phyloP scores from a whole-genome alignment of 73 alveolate genomes.

The Tetrahymena malaccensis region DNA sequence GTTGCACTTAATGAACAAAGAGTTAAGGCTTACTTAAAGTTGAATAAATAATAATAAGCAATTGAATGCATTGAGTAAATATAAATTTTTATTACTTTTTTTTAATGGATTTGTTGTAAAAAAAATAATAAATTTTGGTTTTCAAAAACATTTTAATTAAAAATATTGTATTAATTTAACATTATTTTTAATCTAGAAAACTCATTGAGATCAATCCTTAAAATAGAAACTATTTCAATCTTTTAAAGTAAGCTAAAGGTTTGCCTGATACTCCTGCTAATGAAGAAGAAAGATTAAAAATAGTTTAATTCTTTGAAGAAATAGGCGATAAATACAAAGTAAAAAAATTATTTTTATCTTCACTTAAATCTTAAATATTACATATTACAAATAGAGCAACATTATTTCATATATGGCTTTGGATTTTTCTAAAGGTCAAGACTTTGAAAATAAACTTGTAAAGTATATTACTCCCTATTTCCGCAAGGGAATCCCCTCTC shows the following conservation, averaged over 20 bases:
- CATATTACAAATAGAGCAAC: not conserved
- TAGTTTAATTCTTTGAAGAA: not conserved
- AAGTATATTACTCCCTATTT: slow-evolving; percentile 36
- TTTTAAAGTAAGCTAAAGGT: not conserved
- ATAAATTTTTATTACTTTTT: no score
- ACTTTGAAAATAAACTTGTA: slow-evolving; percentile 7
- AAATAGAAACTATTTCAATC: not conserved
- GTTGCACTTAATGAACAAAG: not conserved
- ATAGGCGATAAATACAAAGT: not conserved
- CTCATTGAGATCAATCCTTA: not conserved
- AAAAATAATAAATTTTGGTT: no score
- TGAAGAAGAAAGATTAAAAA: not conserved
- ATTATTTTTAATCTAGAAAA: not conserved
- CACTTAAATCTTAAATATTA: not conserved
- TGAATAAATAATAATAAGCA: not conserved
- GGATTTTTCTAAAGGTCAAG: slow-evolving; percentile 39
- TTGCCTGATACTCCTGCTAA: not conserved
- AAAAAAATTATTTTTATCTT: not conserved
- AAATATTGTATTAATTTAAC: no score
- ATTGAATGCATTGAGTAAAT: not conserved
- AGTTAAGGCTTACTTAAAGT: not conserved
- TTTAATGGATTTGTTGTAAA: no score
- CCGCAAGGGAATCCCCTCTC: slow-evolving; percentile 63
- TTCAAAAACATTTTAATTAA: no score
- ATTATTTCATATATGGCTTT: slow-evolving; percentile 2